Evolutionary conservation across 495 filamentous ascomycete genomes (phyloP), one percentile per base, ranked within the genome.

Genomic region (Talaromyces borbonicus): DNA sequence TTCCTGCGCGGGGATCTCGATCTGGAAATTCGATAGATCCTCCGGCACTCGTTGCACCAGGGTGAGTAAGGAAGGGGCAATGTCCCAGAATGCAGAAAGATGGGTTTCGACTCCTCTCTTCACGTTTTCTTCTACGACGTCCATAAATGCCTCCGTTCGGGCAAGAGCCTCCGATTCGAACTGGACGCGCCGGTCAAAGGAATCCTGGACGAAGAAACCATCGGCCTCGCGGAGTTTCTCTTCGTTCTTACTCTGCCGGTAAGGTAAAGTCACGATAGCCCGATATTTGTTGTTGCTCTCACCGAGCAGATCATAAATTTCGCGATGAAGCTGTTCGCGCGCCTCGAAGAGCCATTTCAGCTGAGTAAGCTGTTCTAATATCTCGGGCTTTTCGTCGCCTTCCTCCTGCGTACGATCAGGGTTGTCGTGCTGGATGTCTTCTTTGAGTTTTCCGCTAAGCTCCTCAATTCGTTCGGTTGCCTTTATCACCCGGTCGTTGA

Each of bases 321-420:
- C 83, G 4, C 81, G 77, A 58, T 96, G 83, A 4, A 97, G 76
- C 44, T 78, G 73, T 60, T 98, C 93, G 5, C 90, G 81, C 5
- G 84, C 84, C 55, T 98, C 92, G 54, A 95, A 97, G 22, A 97
- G 82, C 92, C 92, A 98, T 56, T 98, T 98, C 8, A 97, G 71
- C 20, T 94, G 78, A 0, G 92, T 97, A 3, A 98, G 73, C 51
- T 92, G 92, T 63, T 98, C 92, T 1, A 96, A 71, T 0, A 97
- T 71, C 65, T 97, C 93, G 0, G 92, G 89, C 57, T 90, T 84
- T 58, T 95, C 90, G 54, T 96, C 90, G 45, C 90, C 90, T 61
- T 95, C 90, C 61, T 94, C 88, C 54, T 95, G 90, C 1, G 87
- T 82, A 46, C 83, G 74, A 52, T 92, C 87, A 2, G 87, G 87